These are phyloP conservation scores for Candida krabiensis DNA, from an alignment of 805 yeast genomes.

Conservation along the genomic window DNA sequence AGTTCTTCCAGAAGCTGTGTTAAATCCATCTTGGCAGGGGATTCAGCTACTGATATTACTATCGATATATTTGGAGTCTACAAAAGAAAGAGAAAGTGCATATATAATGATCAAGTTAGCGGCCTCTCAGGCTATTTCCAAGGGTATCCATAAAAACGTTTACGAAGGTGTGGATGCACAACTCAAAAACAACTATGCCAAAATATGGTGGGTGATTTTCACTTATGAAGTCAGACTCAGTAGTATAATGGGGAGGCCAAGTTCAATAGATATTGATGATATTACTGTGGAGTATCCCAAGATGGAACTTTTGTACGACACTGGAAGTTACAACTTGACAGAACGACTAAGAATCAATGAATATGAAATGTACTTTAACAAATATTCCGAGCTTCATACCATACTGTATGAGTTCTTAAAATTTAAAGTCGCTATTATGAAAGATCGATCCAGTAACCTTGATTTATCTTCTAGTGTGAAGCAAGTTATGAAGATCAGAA, in stretches of 20 bases:
- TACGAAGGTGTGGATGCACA: neutral
- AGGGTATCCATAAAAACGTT: conserved; percentile 18
- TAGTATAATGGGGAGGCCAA: conserved; percentile 7
- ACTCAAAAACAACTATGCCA: conserved; percentile 6
- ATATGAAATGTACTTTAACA: conserved; percentile 5
- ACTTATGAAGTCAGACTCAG: conserved; percentile 11
- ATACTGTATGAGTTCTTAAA: conserved; percentile 7
- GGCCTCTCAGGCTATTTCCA: conserved; percentile 19
- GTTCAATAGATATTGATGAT: conserved; percentile 4
- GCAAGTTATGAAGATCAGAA: conserved; percentile 24
- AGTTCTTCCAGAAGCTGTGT: conserved; percentile 14
- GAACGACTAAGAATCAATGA: conserved; percentile 2
- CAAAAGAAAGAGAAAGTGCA: conserved; percentile 15
- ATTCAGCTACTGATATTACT: conserved; percentile 18
- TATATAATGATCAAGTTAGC: conserved; percentile 21
- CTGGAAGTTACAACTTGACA: neutral
- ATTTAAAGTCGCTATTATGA: conserved; percentile 16
- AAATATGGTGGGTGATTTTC: conserved; percentile 21
- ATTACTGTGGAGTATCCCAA: conserved; percentile 2
- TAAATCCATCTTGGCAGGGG: conserved; percentile 23
- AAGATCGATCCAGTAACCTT: conserved; percentile 7
- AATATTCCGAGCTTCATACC: conserved; percentile 2
- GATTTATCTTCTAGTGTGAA: conserved; percentile 9
- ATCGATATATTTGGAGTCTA: conserved; percentile 18
- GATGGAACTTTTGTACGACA: neutral